Evolutionary conservation across 768 basidiomycete genomes (phyloP).

Genomic region (Lactarius tabidus): DNA sequence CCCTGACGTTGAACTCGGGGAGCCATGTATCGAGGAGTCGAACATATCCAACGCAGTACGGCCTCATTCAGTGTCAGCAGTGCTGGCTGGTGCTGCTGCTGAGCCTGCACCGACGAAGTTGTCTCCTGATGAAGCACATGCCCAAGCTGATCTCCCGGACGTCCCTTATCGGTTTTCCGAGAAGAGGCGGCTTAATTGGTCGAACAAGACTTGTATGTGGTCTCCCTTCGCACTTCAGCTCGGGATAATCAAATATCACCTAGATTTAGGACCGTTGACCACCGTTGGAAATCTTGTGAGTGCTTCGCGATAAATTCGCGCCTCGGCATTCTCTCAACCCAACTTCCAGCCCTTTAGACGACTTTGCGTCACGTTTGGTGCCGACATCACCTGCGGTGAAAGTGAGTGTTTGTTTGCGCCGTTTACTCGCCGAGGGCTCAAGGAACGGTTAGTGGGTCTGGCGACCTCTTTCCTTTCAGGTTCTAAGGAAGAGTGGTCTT

Average conservation of each 20-base stretch:
- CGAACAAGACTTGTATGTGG: conserved; percentile 73
- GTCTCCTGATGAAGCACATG: conserved; percentile 27
- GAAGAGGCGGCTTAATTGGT: conserved; percentile 85
- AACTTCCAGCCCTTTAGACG: conserved; percentile 82
- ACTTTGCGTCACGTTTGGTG: conserved; percentile 80
- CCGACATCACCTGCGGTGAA: conserved; percentile 94
- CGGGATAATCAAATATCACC: conserved; percentile 24
- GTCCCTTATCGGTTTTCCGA: conserved; percentile 68
- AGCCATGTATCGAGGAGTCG: not conserved
- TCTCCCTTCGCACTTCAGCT: conserved; percentile 27
- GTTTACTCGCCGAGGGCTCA: not conserved
- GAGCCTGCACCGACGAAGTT: conserved; percentile 22
- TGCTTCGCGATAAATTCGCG: conserved; percentile 13
- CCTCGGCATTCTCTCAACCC: not conserved
- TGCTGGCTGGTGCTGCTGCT: conserved; percentile 1
- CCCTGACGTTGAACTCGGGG: conserved; percentile 13
- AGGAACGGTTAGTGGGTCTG: conserved; percentile 72
- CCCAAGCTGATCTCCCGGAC: conserved; percentile 58
- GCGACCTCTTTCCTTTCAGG: conserved; percentile 84
- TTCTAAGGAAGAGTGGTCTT: conserved; percentile 92
- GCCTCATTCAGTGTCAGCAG: conserved; percentile 22
- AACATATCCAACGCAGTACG: conserved; percentile 24
- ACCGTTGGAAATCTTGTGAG: conserved; percentile 92
- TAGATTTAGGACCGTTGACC: conserved; percentile 77
- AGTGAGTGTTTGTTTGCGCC: conserved; percentile 43